Evolutionary conservation across 805 yeast species (phyloP), one percentile per base, ranked within the genome.

Genomic region (Kodamaea kakaduensis): DNA sequence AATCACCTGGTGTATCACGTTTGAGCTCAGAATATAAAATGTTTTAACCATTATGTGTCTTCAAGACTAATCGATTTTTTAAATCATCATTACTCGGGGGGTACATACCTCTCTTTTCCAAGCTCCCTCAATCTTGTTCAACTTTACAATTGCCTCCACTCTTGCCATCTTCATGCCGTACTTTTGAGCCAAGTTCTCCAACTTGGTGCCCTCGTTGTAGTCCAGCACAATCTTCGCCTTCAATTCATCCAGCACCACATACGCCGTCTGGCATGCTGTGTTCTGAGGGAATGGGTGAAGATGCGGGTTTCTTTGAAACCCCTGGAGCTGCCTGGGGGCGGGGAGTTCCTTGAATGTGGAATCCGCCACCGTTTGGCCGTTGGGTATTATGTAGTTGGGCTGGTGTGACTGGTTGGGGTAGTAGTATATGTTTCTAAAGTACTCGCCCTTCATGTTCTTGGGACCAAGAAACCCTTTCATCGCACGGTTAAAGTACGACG

Each of bases 221-320:
- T 78, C 87, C 30, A 69, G 62, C 38, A 75, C 71, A 19, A 93
- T 81, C 27, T 72, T 65, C 17, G 60, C 56, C 55, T 82, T 84
- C 56, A 84, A 70, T 31, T 71, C 71, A 20, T 71, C 66, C 17
- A 84, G 62, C 10, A 90, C 61, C 27, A 75, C 64, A 19, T 71
- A 61, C 41, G 84, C 85, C 17, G 96, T 82, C 44, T 68, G 68
- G 42, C 93, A 81, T 55, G 69, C 70, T 16, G 69, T 61, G 59
- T 93, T 93, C 34, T 67, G 66, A 15, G 95, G 94, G 61, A 93
- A 90, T 12, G 98, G 98, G 42, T 75, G 79, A 44, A 82, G 58
- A n/a, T 46, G 50, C 29, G 56, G 54, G 37, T 54, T 52, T 28
- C 51, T 32, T 23, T 41, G 38, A 17, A 25, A n/a, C 17, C n/a